phyloP scores from a whole-genome alignment of 176 grass and related monocot species.

The Musa troglodytarum region DNA sequence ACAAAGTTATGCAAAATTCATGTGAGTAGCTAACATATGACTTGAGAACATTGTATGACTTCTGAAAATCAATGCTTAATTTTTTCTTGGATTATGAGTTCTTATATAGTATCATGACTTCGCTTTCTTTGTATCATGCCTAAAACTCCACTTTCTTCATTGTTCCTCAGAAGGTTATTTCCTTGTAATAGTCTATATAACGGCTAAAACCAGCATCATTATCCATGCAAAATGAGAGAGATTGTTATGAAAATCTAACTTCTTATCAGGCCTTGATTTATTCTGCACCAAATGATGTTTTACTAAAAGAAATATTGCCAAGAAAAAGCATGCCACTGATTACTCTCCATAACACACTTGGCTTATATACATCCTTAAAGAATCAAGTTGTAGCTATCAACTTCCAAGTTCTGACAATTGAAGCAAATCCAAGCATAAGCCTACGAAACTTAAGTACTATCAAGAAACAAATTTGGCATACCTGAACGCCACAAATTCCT shows the following conservation, averaged over 20 bases:
- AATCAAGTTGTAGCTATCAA: background rate
- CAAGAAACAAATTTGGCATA: slow-evolving; percentile 17
- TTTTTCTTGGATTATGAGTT: background rate
- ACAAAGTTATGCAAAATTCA: background rate
- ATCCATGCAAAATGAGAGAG: background rate
- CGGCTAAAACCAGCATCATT: background rate
- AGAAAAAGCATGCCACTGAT: background rate
- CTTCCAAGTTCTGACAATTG: background rate
- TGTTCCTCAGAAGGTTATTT: background rate
- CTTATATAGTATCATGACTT: background rate
- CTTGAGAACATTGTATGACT: background rate
- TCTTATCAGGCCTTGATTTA: background rate
- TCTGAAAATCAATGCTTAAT: background rate
- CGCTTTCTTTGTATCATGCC: background rate
- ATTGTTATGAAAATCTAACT: background rate
- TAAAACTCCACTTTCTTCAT: background rate
- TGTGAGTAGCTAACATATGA: background rate
- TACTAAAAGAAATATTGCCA: background rate
- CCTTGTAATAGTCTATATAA: background rate
- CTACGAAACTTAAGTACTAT: background rate
- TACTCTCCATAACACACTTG: no score
- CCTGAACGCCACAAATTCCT: slow-evolving; percentile 38
- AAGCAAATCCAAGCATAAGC: background rate
- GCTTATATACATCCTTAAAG: no score
- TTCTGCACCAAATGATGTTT: background rate